Evolutionary conservation across 495 filamentous ascomycete species (phyloP).

Genomic region (Podospora pseudocomata): DNA sequence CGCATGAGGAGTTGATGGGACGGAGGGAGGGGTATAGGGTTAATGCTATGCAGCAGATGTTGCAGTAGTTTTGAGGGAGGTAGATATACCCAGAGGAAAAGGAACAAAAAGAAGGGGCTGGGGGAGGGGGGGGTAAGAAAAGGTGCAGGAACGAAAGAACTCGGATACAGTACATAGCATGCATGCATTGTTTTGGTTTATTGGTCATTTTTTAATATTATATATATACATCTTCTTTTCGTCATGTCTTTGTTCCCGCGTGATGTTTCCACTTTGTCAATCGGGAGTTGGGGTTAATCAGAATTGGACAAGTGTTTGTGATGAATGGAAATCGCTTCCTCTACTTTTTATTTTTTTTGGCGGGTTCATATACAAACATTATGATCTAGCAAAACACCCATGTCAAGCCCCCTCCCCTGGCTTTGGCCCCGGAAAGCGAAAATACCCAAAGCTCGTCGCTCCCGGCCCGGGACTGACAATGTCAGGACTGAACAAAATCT

Average conservation of each 20-base stretch:
- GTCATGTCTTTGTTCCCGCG: background rate
- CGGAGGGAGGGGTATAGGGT: slow-evolving; percentile 56
- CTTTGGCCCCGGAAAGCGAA: background rate
- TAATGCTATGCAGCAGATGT: slow-evolving; percentile 47
- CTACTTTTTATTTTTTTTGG: background rate
- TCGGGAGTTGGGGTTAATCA: background rate
- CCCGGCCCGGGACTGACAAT: background rate
- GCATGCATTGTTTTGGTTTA: background rate
- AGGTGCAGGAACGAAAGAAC: background rate
- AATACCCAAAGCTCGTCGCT: background rate
- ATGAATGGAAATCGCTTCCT: background rate
- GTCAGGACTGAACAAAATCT: background rate
- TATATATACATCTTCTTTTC: background rate
- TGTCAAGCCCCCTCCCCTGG: background rate
- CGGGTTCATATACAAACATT: background rate
- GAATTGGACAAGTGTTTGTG: background rate
- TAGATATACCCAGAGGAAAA: background rate
- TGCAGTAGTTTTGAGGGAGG: slow-evolving; percentile 3
- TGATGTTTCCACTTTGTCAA: background rate
- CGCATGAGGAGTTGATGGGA: slow-evolving; percentile 62
- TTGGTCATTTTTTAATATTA: background rate
- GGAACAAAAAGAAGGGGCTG: background rate
- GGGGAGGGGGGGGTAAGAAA: background rate
- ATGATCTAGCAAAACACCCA: background rate
- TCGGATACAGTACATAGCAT: background rate